A percentile compares a stretch with the other conserved stretches of the same genome.
Conservation (phyloP, 2,329 filamentous ascomycete genomes). For the Corinectria fuckeliana region DNA sequence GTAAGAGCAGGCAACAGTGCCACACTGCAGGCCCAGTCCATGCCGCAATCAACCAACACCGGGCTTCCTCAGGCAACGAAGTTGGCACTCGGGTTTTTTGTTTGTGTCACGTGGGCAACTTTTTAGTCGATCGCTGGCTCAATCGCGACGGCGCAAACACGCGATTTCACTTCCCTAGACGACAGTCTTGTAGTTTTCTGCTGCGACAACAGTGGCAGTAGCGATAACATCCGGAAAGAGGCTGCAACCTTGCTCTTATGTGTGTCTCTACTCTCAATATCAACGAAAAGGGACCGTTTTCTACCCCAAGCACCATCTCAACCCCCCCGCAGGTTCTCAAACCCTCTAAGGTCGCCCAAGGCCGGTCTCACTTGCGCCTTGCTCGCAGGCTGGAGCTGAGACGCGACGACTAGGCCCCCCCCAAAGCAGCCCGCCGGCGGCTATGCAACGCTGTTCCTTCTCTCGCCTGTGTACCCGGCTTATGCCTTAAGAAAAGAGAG, state of each 20-base stretch:
- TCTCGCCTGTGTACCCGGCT: background rate
- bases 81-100: background rate
- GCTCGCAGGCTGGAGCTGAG: background rate
- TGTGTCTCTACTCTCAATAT: background rate
- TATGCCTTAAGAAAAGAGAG: background rate
- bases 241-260: background rate
- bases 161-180: background rate
- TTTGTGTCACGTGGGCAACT: background rate
- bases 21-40: background rate
- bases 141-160: constrained; percentile 4
- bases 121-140: background rate
- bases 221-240: background rate
- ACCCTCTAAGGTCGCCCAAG: background rate
- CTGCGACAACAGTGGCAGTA: background rate
- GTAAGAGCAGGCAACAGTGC: too few relatives aligned
- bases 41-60: background rate
- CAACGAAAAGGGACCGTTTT: background rate
- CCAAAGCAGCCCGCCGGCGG: constrained; percentile 18
- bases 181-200: background rate
- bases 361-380: background rate
- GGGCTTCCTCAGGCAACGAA: background rate
- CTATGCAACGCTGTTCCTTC: constrained; percentile 25
- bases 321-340: background rate
- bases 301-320: background rate
- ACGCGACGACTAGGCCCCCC: background rate